Evolutionary conservation across 208 protist species (phyloP).

Genomic region (Wallacemonas collosoma): DNA sequence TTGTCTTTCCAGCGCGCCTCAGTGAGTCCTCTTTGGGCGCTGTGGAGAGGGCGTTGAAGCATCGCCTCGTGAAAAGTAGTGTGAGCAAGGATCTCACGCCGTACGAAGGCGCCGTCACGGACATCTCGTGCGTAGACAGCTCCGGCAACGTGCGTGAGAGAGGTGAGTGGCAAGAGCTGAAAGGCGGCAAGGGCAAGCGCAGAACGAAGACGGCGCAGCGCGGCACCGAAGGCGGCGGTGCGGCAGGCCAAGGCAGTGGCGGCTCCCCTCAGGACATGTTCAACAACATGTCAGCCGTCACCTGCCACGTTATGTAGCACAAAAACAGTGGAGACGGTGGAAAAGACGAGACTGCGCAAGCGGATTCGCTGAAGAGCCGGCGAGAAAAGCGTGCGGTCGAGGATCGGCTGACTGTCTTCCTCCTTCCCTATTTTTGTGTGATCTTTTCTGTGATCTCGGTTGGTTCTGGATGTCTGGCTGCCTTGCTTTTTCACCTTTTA

Average conservation of each 20-base stretch:
- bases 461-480: too few species aligned
- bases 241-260: background rate
- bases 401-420: too few species aligned
- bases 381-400: too few species aligned
- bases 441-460: too few species aligned
- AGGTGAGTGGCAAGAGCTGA: background rate
- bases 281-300: conserved; percentile 3
- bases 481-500: too few species aligned
- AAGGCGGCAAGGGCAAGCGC: background rate
- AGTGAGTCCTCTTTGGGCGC: conserved; percentile 16
- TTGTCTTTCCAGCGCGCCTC: conserved; percentile 29
- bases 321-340: background rate
- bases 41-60: conserved; percentile 19
- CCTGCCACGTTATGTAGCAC: conserved; percentile 10
- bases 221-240: background rate
- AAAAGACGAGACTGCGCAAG: background rate
- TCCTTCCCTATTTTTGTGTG: too few species aligned
- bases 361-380: too few species aligned
- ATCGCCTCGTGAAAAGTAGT: conserved; percentile 6
- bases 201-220: conserved; percentile 15
- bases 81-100: conserved; percentile 11
- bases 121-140: conserved; percentile 26
- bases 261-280: background rate
- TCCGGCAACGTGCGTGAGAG: conserved; percentile 22
- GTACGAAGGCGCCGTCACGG: conserved; percentile 23